phyloP scores from a whole-genome alignment of 2,329 filamentous ascomycete species.

The Neocucurbitaria cava region DNA sequence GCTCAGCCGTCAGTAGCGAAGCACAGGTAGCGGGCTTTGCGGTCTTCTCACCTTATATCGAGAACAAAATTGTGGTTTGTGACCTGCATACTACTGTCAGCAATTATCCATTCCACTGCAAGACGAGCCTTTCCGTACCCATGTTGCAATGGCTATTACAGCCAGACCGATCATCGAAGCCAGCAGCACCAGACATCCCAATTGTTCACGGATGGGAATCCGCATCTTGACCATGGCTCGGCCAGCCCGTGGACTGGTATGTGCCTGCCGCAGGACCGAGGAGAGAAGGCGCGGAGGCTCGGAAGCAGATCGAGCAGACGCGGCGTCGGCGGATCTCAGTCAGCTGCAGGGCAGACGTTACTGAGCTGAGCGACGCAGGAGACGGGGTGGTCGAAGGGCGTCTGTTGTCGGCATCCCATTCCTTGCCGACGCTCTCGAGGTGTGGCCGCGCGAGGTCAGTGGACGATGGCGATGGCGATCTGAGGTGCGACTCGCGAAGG shows the following conservation, averaged over 20 bases:
- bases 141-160: conserved; percentile 79
- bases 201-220: conserved; percentile 86
- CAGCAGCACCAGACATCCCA: conserved; percentile 78
- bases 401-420: conserved; percentile 33
- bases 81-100: conserved; percentile 50
- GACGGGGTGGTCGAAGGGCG: conserved; percentile 16
- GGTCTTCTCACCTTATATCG: conserved; percentile 54
- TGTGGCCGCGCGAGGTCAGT: conserved; percentile 6
- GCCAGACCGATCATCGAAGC: conserved; percentile 77
- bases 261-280: not conserved
- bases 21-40: too few relatives aligned
- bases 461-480: conserved; percentile 8
- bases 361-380: conserved; percentile 13
- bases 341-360: conserved; percentile 17
- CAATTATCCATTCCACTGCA: not conserved
- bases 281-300: conserved; percentile 11
- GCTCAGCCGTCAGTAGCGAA: not conserved
- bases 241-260: not conserved
- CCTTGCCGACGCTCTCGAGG: conserved; percentile 17
- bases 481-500: conserved; percentile 7
- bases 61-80: conserved; percentile 69
- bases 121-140: conserved; percentile 40
- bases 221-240: conserved; percentile 67
- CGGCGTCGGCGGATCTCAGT: conserved; percentile 15
- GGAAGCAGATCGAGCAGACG: not conserved